phyloP scores from a whole-genome alignment of 441 rosid genomes.

The Populus trichocarpa region DNA sequence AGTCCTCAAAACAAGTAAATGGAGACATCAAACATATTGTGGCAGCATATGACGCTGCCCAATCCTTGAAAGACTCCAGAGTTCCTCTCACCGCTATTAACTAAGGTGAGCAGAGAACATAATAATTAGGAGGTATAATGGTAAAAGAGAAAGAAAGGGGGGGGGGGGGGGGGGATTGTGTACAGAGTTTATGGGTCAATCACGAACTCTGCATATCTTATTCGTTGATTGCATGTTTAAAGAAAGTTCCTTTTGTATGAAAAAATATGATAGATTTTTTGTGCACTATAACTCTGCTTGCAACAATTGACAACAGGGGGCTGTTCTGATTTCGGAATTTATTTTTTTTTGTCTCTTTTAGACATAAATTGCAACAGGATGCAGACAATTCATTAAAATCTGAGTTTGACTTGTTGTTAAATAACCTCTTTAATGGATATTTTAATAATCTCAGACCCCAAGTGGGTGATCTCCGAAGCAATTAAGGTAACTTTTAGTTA shows the following conservation, averaged over 20 bases:
- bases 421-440: neutral
- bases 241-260: constrained; percentile 16
- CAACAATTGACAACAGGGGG: neutral
- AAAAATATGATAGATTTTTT: constrained; percentile 2
- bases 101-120: constrained; percentile 24
- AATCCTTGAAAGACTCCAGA: constrained; percentile 68
- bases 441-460: neutral
- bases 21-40: constrained; percentile 65
- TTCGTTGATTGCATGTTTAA: constrained; percentile 32
- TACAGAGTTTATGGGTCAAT: constrained; percentile 23
- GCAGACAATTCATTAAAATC: neutral
- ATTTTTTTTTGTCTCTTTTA: neutral
- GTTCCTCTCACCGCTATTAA: constrained; percentile 90
- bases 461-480: too few species aligned
- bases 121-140: constrained; percentile 6
- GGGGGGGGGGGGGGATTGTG: constrained; percentile 13
- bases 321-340: neutral
- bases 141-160: neutral
- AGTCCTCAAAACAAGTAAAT: constrained; percentile 54
- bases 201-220: constrained; percentile 2
- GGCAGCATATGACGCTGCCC: constrained; percentile 54
- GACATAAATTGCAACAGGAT: neutral
- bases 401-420: constrained; percentile 9
- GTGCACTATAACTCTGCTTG: neutral
- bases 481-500: too few species aligned